phyloP scores from a whole-genome alignment of 1,284 basidiomycete genomes.

The Tylopilus orsonianus region DNA sequence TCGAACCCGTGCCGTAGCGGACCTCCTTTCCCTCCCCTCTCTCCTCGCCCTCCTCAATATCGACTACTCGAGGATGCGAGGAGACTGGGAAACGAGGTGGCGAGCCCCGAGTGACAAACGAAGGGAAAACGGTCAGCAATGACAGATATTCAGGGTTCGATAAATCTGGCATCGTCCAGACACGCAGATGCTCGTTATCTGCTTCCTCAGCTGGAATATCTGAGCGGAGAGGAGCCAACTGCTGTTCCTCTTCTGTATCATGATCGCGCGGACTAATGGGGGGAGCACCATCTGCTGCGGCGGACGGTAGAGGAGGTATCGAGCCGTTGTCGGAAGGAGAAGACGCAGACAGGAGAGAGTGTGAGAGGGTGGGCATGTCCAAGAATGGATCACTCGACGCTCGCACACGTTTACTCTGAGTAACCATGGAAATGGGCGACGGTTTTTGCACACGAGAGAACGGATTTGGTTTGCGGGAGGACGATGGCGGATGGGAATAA shows the following conservation, averaged over 20 bases:
- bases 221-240: conserved; percentile 32
- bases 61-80: conserved; percentile 38
- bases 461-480: conserved; percentile 55
- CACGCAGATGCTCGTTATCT: conserved; percentile 57
- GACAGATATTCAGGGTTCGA: conserved; percentile 62
- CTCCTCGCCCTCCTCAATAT: conserved; percentile 65
- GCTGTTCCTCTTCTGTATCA: conserved; percentile 39
- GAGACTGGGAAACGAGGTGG: conserved; percentile 60
- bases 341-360: conserved; percentile 45
- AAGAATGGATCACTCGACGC: conserved; percentile 79
- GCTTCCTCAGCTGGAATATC: conserved; percentile 44
- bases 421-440: conserved; percentile 39
- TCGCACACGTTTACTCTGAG: conserved; percentile 59
- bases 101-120: conserved; percentile 61
- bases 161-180: conserved; percentile 71
- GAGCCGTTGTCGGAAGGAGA: conserved; percentile 56
- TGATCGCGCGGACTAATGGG: conserved; percentile 33
- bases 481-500: conserved; percentile 38
- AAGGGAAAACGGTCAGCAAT: conserved; percentile 65
- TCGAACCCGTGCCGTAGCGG: conserved; percentile 67
- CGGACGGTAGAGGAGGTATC: conserved; percentile 31
- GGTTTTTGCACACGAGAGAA: conserved; percentile 40
- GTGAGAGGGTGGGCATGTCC: conserved; percentile 62
- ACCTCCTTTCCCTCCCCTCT: conserved; percentile 52
- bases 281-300: conserved; percentile 40